phyloP scores from a whole-genome alignment of 2,329 filamentous ascomycete species.

The Phyllosticta citriasiana region DNA sequence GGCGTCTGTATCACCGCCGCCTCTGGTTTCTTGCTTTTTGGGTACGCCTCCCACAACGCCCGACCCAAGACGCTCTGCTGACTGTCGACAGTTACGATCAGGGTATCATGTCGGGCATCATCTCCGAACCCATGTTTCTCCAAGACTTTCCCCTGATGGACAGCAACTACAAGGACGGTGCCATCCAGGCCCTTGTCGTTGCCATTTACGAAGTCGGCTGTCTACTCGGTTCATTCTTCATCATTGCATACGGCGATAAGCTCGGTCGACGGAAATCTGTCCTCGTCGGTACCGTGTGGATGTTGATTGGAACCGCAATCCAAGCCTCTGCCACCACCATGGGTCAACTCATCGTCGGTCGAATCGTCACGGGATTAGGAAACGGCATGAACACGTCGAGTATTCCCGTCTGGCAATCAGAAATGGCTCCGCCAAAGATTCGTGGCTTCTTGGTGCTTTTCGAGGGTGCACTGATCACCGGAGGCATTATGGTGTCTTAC shows the following conservation, averaged over 20 bases:
- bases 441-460: constrained; percentile 51
- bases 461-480: constrained; percentile 41
- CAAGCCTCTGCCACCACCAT: constrained; percentile 24
- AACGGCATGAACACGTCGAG: constrained; percentile 47
- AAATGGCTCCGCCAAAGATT: constrained; percentile 44
- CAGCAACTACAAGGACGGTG: constrained; percentile 21
- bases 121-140: constrained; percentile 26
- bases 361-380: constrained; percentile 42
- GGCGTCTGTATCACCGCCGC: constrained; percentile 34
- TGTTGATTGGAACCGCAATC: constrained; percentile 33
- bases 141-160: constrained; percentile 28
- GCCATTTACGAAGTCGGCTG: constrained; percentile 44
- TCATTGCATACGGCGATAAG: constrained; percentile 28
- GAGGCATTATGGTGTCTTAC: constrained; percentile 41
- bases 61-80: no score
- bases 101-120: constrained; percentile 33
- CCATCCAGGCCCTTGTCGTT: constrained; percentile 38
- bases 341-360: constrained; percentile 41
- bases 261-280: constrained; percentile 35
- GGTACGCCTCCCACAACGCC: constrained; percentile 26
- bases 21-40: constrained; percentile 39
- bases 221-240: constrained; percentile 31
- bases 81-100: constrained; percentile 11
- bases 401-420: constrained; percentile 44
- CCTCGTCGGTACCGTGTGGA: constrained; percentile 30